Conservation (phyloP, 805 yeast species). For the Lachancea kluyveri region DNA sequence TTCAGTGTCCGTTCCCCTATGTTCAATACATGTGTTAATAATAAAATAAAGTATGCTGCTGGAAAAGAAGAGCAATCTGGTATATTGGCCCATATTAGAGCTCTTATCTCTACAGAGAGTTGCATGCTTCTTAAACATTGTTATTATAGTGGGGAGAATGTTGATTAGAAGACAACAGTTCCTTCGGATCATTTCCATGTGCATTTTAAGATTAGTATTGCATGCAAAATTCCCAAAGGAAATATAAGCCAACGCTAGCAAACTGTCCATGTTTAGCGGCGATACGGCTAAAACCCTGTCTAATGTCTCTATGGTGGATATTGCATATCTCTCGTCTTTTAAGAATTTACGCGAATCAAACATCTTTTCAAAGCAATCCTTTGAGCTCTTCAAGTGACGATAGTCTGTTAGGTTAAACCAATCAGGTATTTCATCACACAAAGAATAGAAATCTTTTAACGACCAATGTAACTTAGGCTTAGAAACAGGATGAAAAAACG, state of each 20-base stretch:
- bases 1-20: conserved; percentile 7
- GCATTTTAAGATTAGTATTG: conserved; percentile 10
- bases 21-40: conserved; percentile 18
- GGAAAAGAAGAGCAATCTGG: conserved; percentile 20
- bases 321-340: conserved; percentile 16
- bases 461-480: conserved; percentile 41
- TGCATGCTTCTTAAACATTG: conserved; percentile 18
- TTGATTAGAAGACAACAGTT: conserved; percentile 18
- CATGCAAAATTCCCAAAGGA: conserved; percentile 21
- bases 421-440: conserved; percentile 38
- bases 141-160: conserved; percentile 11
- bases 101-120: conserved; percentile 21
- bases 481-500: conserved; percentile 25
- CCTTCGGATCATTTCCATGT: conserved; percentile 16
- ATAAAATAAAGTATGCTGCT: conserved; percentile 23
- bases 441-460: conserved; percentile 32
- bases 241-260: conserved; percentile 22
- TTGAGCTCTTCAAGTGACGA: conserved; percentile 11
- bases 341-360: conserved; percentile 11
- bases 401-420: conserved; percentile 39
- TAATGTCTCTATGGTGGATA: conserved; percentile 2
- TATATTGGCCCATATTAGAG: conserved; percentile 13
- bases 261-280: conserved; percentile 3
- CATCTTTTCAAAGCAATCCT: conserved; percentile 13
- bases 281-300: conserved; percentile 3